Evolutionary conservation across 1,139 yeast species (phyloP).

Genomic region (Wickerhamiella infanticola): DNA sequence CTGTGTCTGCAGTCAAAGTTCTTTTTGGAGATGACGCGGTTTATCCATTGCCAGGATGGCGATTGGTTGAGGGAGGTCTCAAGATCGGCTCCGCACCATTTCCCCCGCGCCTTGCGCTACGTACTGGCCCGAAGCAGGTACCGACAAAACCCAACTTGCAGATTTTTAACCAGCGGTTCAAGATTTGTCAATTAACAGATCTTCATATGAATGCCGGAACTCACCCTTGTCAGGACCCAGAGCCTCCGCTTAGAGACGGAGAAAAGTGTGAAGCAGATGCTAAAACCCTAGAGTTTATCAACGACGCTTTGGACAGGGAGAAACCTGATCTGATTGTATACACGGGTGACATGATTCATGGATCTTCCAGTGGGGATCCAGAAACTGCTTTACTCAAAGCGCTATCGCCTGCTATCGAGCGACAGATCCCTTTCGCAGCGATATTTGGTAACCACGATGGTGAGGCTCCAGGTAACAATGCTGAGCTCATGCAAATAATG

Average conservation of each 20-base stretch:
- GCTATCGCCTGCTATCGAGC: constrained; percentile 48
- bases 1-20: constrained; percentile 40
- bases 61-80: constrained; percentile 26
- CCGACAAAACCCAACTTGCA: constrained; percentile 23
- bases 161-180: constrained; percentile 34
- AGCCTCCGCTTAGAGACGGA: constrained; percentile 29
- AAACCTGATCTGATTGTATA: constrained; percentile 67
- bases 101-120: constrained; percentile 24
- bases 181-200: constrained; percentile 75
- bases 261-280: constrained; percentile 57
- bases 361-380: constrained; percentile 56
- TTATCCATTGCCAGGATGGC: constrained; percentile 71
- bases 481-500: constrained; percentile 43
- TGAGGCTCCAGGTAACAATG: constrained; percentile 54
- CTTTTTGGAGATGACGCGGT: constrained; percentile 58
- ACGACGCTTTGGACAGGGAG: constrained; percentile 49
- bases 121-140: constrained; percentile 21
- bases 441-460: constrained; percentile 76
- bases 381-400: constrained; percentile 67
- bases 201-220: constrained; percentile 66
- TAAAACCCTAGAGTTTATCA: constrained; percentile 47
- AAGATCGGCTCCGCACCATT: constrained; percentile 6
- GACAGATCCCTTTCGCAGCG: constrained; percentile 66
- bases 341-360: constrained; percentile 78
- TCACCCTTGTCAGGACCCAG: constrained; percentile 62